A percentile compares a stretch with the other conserved stretches of the same genome.
Evolutionary conservation across 106 monocot species (phyloP).

Genomic region (Dioscorea dumetorum): DNA sequence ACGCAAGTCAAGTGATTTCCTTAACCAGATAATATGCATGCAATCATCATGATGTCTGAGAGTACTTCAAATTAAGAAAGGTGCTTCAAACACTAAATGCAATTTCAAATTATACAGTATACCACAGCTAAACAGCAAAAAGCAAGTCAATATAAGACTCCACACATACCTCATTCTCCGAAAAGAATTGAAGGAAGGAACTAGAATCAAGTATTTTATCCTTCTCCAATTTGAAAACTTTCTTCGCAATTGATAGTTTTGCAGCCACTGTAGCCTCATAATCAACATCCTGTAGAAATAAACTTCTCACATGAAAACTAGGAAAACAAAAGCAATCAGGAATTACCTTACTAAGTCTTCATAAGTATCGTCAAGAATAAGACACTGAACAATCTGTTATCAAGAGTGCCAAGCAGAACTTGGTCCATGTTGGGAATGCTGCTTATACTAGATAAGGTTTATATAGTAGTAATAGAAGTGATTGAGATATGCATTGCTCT

Average conservation of each 20-base stretch:
- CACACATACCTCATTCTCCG: constrained; percentile 76
- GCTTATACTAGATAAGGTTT: too few species aligned
- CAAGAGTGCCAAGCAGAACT: too few species aligned
- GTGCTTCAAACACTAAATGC: not conserved
- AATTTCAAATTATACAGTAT: not conserved
- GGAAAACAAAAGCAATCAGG: too few species aligned
- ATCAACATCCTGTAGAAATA: constrained; percentile 60
- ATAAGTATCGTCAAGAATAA: too few species aligned
- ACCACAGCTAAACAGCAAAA: not conserved
- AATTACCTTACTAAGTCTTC: too few species aligned
- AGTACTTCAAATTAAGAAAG: not conserved
- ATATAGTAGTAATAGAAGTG: too few species aligned
- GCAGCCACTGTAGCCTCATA: constrained; percentile 79
- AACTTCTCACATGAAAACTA: not conserved
- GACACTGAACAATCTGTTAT: too few species aligned
- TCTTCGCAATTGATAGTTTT: constrained; percentile 84
- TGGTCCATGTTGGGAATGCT: too few species aligned
- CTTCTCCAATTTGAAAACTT: constrained; percentile 74
- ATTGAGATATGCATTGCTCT: too few species aligned
- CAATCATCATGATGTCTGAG: not conserved
- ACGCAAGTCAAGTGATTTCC: constrained; percentile 1
- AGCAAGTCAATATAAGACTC: not conserved
- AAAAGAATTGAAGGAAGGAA: constrained; percentile 65
- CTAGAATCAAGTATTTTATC: constrained; percentile 54
- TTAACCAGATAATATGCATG: not conserved